Conservation (phyloP, 805 yeast species). For the Yamadazyma akitaensis region DNA sequence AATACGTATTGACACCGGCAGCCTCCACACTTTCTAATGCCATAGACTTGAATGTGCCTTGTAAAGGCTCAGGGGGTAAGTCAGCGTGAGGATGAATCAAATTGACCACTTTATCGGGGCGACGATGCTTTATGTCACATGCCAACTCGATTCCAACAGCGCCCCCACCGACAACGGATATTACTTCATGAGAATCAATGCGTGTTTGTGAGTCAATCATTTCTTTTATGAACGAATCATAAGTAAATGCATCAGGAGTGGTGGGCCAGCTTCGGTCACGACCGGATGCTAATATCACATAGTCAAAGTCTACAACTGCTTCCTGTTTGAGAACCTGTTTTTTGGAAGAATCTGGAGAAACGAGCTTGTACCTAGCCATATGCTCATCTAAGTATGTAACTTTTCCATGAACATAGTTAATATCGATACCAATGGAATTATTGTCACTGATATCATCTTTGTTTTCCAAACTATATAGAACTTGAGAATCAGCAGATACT, state of each 20-base stretch:
- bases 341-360: slow-evolving; percentile 1
- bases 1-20: slow-evolving; percentile 26
- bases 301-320: slow-evolving; percentile 38
- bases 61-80: slow-evolving; percentile 39
- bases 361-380: slow-evolving; percentile 25
- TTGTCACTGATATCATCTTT: slow-evolving; percentile 6
- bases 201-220: slow-evolving; percentile 32
- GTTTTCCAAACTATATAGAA: slow-evolving; percentile 2
- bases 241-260: slow-evolving; percentile 45
- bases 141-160: slow-evolving; percentile 45
- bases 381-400: slow-evolving; percentile 24
- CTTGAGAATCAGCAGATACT: slow-evolving; percentile 22
- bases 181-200: slow-evolving; percentile 31
- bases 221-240: slow-evolving; percentile 36
- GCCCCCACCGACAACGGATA: slow-evolving; percentile 46
- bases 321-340: slow-evolving; percentile 1
- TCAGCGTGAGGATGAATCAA: slow-evolving; percentile 35
- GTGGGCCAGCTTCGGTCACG: slow-evolving; percentile 53
- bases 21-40: slow-evolving; percentile 24
- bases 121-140: slow-evolving; percentile 34
- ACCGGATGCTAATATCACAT: slow-evolving; percentile 47
- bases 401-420: slow-evolving; percentile 31
- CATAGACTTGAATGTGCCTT: slow-evolving; percentile 25
- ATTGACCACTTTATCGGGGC: slow-evolving; percentile 31
- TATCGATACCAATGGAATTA: slow-evolving; percentile 4